Evolutionary conservation across 2,329 filamentous ascomycete genomes (phyloP).

Genomic region (Nemania abortiva): DNA sequence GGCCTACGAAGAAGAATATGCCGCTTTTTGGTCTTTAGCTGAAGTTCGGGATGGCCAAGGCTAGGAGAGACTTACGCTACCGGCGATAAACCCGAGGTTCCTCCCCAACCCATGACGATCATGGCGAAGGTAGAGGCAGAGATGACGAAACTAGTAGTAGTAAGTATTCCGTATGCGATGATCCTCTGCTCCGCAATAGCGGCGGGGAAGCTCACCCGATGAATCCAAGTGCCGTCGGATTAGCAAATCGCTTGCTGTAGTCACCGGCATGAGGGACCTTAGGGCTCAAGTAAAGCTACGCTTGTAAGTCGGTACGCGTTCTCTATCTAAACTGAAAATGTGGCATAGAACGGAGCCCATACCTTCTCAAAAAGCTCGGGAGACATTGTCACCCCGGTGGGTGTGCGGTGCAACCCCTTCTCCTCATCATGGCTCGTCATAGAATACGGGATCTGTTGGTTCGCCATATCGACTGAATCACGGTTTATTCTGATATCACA

Average conservation of each 20-base stretch:
- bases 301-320: conserved; percentile 19
- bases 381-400: conserved; percentile 55
- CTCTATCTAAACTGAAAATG: background rate
- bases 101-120: conserved; percentile 55
- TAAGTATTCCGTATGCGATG: background rate
- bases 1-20: conserved; percentile 58
- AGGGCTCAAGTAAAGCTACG: conserved; percentile 54
- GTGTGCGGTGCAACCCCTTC: conserved; percentile 52
- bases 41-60: background rate
- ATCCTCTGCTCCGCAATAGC: background rate
- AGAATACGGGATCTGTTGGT: conserved; percentile 32
- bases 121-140: conserved; percentile 55
- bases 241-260: conserved; percentile 54
- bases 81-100: conserved; percentile 50
- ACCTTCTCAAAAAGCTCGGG: conserved; percentile 56
- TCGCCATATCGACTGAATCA: conserved; percentile 29
- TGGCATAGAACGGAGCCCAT: background rate
- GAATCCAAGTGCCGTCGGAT: conserved; percentile 55
- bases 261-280: conserved; percentile 54
- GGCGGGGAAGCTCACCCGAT: conserved; percentile 50
- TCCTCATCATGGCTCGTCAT: conserved; percentile 49
- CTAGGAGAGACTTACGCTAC: conserved; percentile 50
- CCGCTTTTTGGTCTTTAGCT: conserved; percentile 45
- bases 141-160: conserved; percentile 52
- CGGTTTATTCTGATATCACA: background rate